Percentiles rank a stretch among this genome's conserved stretches.
phyloP scores from a whole-genome alignment of 1,284 basidiomycete genomes.

The Ceratobasidium sp. region DNA sequence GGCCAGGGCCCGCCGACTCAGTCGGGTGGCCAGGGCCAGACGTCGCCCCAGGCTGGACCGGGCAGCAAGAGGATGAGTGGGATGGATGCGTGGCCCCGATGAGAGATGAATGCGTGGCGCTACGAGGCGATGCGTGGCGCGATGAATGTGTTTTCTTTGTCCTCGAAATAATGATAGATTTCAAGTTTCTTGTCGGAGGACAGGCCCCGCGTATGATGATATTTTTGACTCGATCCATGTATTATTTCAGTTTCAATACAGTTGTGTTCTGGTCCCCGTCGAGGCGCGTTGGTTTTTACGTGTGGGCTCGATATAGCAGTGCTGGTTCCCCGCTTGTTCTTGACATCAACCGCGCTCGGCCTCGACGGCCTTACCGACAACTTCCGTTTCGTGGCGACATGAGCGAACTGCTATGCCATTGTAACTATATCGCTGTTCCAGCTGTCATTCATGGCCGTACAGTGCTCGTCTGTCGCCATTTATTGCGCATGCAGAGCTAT shows the following conservation, averaged over 20 bases:
- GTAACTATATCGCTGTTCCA: background rate
- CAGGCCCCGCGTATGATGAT: conserved; percentile 6
- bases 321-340: no score
- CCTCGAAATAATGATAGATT: no score
- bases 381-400: no score
- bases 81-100: conserved; percentile 79
- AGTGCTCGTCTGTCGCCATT: conserved; percentile 1
- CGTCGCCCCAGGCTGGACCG: conserved; percentile 50
- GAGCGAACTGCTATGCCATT: background rate
- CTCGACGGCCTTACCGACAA: no score
- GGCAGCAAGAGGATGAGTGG: conserved; percentile 68
- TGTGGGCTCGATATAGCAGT: no score
- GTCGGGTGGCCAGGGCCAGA: conserved; percentile 20
- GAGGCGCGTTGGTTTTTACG: no score
- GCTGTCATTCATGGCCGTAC: background rate
- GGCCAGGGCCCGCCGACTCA: conserved; percentile 33
- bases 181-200: background rate
- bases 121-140: no score
- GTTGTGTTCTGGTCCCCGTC: no score
- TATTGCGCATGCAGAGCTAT: background rate
- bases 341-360: no score
- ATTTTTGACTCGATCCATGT: background rate
- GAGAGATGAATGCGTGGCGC: no score
- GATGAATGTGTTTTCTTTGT: conserved; percentile 43
- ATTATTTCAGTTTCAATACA: background rate